Base-by-base conservation (phyloP, 805 yeast genomes). In the Blastobotrys robertii region DNA sequence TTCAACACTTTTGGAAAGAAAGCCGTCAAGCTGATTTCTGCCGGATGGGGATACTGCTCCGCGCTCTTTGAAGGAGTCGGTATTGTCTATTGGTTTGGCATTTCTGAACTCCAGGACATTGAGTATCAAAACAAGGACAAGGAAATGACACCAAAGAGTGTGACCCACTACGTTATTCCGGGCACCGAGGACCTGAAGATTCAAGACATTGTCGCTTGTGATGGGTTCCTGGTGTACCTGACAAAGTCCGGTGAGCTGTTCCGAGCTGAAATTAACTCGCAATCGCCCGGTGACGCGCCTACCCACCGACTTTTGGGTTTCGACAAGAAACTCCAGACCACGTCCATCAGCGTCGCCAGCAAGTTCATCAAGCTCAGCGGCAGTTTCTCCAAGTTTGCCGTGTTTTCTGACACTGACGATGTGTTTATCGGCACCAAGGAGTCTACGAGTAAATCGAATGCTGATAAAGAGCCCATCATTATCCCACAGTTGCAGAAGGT, bases 1-100 rank as follows among this genome's bases (percentile, higher is more conserved):
- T 48, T 38, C 14, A 30, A 43, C 32, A 37, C 37, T 22, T 47
- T 47, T 30, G 41, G 37, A 22, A 31, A 10, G 31, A 45, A 11
- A 40, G 40, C 16, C 19, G 34, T n/a, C 35, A 29, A 34, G 44
- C 37, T 35, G 47, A 3, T 77, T 8, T 66, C 68, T 9, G 79
- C 84, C 12, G 92, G 90, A 0, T 82, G 90, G 90, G 70, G 73
- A 45, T 58, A 70, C 11, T 72, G 75, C 41, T 73, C 75, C 34
- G 74, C 74, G 14, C 64, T 68, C 38, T 59, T 77, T 2, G 63
- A 63, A 13, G 61, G 62, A 5, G 62, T 70, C 38, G 86, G 88
- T 0, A 56, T 83, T 19, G 68, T 79, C 0, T 67, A 74, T 12
- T 81, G 88, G 88, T 66, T 64, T 35, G 42, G 53, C 50, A 58